A percentile compares a stretch with the other conserved stretches of the same genome.
Evolutionary conservation across 108 stramenopile species (phyloP).

Genomic region (Pelagomonas calceolata): DNA sequence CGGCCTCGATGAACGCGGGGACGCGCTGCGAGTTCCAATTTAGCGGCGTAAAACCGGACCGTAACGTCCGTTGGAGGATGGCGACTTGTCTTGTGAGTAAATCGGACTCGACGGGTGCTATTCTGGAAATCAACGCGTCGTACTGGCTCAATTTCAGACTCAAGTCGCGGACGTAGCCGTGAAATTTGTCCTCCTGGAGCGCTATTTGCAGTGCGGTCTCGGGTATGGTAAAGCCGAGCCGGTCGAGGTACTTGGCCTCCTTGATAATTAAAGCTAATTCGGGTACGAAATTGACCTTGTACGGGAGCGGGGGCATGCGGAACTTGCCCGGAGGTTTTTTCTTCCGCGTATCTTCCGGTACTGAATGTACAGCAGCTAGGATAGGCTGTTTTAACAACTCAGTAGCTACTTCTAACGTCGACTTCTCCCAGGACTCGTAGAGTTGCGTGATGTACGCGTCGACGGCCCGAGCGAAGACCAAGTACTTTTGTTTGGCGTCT

Average conservation of each 20-base stretch:
- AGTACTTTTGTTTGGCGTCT: slow-evolving; percentile 44
- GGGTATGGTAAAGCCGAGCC: slow-evolving; percentile 52
- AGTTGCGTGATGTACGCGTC: slow-evolving; percentile 39
- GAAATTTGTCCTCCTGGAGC: slow-evolving; percentile 58
- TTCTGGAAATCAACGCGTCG: slow-evolving; percentile 21
- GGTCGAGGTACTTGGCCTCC: slow-evolving; percentile 55
- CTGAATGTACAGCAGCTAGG: slow-evolving; percentile 18
- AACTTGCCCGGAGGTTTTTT: neutral
- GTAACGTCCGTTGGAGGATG: slow-evolving; percentile 30
- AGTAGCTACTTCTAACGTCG: slow-evolving; percentile 28
- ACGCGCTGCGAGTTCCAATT: slow-evolving; percentile 65
- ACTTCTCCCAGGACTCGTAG: slow-evolving; percentile 43
- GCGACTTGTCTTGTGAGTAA: slow-evolving; percentile 36
- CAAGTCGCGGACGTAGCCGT: slow-evolving; percentile 34
- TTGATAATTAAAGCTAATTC: slow-evolving; percentile 46
- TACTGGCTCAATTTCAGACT: slow-evolving; percentile 39
- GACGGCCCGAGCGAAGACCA: slow-evolving; percentile 43
- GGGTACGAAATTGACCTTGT: slow-evolving; percentile 44
- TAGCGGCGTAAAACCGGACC: slow-evolving; percentile 43
- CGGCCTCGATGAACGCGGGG: slow-evolving; percentile 42
- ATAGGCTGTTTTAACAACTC: slow-evolving; percentile 51
- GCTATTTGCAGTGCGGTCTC: slow-evolving; percentile 57
- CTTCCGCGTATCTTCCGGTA: neutral
- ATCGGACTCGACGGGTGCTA: slow-evolving; percentile 35
- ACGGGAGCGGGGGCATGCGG: slow-evolving; percentile 46